phyloP scores from a whole-genome alignment of 176 grass and related monocot genomes.

The Cenchrus purpureus region DNA sequence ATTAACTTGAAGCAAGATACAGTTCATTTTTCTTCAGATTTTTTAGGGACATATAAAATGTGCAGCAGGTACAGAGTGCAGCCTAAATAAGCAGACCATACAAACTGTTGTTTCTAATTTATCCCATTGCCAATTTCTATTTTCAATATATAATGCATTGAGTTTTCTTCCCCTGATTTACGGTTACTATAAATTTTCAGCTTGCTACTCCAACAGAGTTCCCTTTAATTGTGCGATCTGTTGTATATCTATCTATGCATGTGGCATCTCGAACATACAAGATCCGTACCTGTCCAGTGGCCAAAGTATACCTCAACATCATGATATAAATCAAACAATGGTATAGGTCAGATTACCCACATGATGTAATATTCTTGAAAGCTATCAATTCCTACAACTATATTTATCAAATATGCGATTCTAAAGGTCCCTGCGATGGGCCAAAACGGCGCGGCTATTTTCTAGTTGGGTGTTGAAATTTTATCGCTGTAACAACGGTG shows the following conservation, averaged over 20 bases:
- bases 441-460: neutral
- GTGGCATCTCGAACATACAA: constrained; percentile 75
- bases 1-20: neutral
- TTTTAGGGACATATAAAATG: neutral
- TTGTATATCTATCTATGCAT: constrained; percentile 28
- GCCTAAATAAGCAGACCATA: neutral
- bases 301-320: constrained; percentile 64
- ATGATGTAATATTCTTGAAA: constrained; percentile 11
- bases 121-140: neutral
- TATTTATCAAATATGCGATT: neutral
- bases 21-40: neutral
- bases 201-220: constrained; percentile 70
- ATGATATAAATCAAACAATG: neutral
- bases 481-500: neutral
- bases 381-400: neutral
- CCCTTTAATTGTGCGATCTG: constrained; percentile 41
- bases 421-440: neutral
- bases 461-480: neutral
- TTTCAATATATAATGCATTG: neutral
- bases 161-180: neutral
- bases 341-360: neutral
- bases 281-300: constrained; percentile 76
- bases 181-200: neutral
- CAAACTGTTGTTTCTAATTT: neutral
- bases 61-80: neutral